Evolutionary conservation across 805 yeast species (phyloP).

Genomic region (Starmera quercuum): DNA sequence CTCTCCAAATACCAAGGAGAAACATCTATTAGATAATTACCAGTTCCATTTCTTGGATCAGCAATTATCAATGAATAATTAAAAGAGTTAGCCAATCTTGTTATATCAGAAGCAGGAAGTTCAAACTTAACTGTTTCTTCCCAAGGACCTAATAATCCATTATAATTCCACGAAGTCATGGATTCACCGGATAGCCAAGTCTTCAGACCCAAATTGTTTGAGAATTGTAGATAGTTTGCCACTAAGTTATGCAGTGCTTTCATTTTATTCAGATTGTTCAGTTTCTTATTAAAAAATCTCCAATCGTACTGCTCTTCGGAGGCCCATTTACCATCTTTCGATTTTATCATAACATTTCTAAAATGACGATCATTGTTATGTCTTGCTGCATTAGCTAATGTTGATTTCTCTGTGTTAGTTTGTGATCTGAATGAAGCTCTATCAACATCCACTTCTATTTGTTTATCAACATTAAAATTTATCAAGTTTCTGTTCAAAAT

Average conservation of each 20-base stretch:
- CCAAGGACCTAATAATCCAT: constrained; percentile 47
- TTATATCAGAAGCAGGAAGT: constrained; percentile 40
- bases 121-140: constrained; percentile 43
- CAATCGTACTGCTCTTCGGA: constrained; percentile 47
- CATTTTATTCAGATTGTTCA: constrained; percentile 28
- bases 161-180: constrained; percentile 40
- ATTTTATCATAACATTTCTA: constrained; percentile 22
- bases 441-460: constrained; percentile 12
- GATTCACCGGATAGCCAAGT: constrained; percentile 46
- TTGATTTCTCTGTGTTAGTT: constrained; percentile 20
- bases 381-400: constrained; percentile 24
- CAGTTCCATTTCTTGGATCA: constrained; percentile 37
- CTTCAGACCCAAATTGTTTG: constrained; percentile 31
- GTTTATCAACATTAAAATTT: constrained; percentile 16
- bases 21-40: constrained; percentile 38
- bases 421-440: constrained; percentile 19
- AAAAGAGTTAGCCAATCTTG: constrained; percentile 36
- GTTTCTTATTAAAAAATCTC: constrained; percentile 49
- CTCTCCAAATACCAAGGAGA: constrained; percentile 44
- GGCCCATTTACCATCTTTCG: constrained; percentile 25
- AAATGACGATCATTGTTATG: constrained; percentile 23
- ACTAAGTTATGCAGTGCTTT: constrained; percentile 40
- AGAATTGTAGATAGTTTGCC: constrained; percentile 37
- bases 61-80: constrained; percentile 38
- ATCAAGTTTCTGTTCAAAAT: constrained; percentile 22